Percentiles rank a stretch among this genome's conserved stretches.
Conservation (phyloP, 116 monocot genomes). For the Papilionanthe hybrid region DNA sequence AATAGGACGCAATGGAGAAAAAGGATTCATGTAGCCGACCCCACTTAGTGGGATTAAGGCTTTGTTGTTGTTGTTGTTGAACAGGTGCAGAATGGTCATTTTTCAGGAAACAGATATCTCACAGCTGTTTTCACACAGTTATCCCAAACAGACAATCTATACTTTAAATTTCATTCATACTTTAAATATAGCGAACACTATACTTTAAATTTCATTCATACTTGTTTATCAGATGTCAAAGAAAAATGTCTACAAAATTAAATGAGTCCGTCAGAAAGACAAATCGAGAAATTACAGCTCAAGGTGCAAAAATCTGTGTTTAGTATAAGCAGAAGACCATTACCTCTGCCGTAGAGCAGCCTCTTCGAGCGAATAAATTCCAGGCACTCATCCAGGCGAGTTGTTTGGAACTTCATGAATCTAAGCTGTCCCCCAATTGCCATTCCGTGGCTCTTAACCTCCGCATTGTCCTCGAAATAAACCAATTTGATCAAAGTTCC, state of each 20-base stretch:
- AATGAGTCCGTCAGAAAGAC: not conserved
- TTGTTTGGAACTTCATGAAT: slow-evolving; percentile 37
- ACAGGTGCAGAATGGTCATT: too few relatives aligned
- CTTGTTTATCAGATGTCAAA: too few relatives aligned
- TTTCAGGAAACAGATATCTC: too few relatives aligned
- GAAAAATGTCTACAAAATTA: not conserved
- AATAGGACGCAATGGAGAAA: too few relatives aligned
- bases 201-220: too few relatives aligned
- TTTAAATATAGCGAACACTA: too few relatives aligned
- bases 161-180: too few relatives aligned
- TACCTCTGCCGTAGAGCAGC: slow-evolving; percentile 17
- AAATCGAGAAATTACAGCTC: not conserved
- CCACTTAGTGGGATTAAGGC: too few relatives aligned
- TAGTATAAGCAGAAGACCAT: not conserved
- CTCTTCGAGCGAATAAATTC: slow-evolving; percentile 34
- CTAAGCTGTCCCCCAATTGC: slow-evolving; percentile 18
- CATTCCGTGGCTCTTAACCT: not conserved
- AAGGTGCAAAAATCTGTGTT: not conserved
- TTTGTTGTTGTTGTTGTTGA: too few relatives aligned
- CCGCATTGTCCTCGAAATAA: slow-evolving; percentile 28
- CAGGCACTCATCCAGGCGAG: slow-evolving; percentile 33
- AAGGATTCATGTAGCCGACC: too few relatives aligned
- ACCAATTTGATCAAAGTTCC: slow-evolving; percentile 77
- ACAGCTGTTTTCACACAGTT: too few relatives aligned
- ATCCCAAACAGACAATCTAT: too few relatives aligned